Conservation (phyloP, 1,284 basidiomycete species). For the Ganoderma sinense region DNA sequence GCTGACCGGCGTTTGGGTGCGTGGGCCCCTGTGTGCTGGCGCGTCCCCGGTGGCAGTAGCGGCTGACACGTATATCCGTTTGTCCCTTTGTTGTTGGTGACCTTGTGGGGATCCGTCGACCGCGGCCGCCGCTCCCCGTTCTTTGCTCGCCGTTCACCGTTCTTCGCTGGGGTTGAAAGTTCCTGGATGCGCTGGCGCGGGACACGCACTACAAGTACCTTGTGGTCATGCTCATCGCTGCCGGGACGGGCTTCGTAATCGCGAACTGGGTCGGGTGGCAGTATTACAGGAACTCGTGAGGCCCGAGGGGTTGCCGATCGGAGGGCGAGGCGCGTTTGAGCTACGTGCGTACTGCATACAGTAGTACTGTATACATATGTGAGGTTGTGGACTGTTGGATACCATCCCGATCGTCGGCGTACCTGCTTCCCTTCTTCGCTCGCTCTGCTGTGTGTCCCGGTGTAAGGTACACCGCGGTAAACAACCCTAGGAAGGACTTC, state of each 20-base stretch:
- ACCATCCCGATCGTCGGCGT: background rate
- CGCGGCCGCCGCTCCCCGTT: background rate
- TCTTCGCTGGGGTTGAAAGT: conserved; percentile 44
- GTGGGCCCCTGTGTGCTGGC: conserved; percentile 32
- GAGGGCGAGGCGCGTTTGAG: background rate
- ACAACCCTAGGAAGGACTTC: background rate
- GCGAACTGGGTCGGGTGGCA: conserved; percentile 98
- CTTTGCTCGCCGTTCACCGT: background rate
- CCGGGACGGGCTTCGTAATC: conserved; percentile 87
- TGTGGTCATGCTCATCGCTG: conserved; percentile 79
- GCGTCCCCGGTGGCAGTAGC: background rate
- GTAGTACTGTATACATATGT: background rate
- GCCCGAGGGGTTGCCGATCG: background rate
- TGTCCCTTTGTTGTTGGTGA: background rate
- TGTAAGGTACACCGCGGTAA: background rate
- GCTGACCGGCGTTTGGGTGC: conserved; percentile 55
- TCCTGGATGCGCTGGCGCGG: conserved; percentile 64
- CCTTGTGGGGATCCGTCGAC: background rate
- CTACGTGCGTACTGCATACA: too few species aligned
- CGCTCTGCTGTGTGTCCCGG: background rate
- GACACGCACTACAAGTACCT: conserved; percentile 95
- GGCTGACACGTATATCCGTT: background rate
- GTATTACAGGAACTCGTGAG: conserved; percentile 86
- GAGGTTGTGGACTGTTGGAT: background rate
- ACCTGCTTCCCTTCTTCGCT: conserved; percentile 5